These are phyloP conservation scores for Exophiala alcalophila DNA, from an alignment of 2,329 filamentous ascomycete genomes.

Conservation along the genomic window DNA sequence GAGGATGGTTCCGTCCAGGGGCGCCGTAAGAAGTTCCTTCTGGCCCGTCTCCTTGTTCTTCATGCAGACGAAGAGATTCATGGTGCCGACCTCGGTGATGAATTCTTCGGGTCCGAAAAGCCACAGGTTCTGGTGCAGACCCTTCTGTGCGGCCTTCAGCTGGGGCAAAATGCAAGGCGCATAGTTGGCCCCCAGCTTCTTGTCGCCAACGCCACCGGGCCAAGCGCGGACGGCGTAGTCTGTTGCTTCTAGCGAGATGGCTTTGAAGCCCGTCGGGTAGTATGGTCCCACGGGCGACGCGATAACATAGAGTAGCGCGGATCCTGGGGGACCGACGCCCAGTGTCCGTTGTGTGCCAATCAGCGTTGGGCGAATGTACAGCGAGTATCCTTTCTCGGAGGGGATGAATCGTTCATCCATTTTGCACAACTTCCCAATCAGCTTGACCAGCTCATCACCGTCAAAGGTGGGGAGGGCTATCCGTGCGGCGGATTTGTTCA, in stretches of 20 bases:
- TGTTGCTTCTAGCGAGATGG: conserved; percentile 89
- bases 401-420: conserved; percentile 90
- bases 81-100: conserved; percentile 95
- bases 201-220: conserved; percentile 96
- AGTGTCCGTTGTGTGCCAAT: conserved; percentile 95
- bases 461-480: conserved; percentile 92
- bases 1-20: conserved; percentile 92
- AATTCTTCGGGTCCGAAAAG: conserved; percentile 93
- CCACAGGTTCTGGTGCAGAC: conserved; percentile 98
- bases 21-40: conserved; percentile 91
- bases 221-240: conserved; percentile 95
- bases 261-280: conserved; percentile 98
- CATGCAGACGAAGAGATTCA: conserved; percentile 94
- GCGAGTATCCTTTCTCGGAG: conserved; percentile 77
- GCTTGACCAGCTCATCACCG: conserved; percentile 67
- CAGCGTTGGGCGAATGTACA: conserved; percentile 94
- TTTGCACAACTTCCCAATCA: conserved; percentile 76
- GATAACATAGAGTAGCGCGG: conserved; percentile 89
- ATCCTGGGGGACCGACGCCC: conserved; percentile 87
- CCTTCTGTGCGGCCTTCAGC: conserved; percentile 81
- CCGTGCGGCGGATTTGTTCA: conserved; percentile 87
- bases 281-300: conserved; percentile 95
- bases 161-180: conserved; percentile 98
- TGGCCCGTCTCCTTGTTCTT: conserved; percentile 82
- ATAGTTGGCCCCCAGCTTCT: conserved; percentile 98